A percentile compares a stretch with the other conserved stretches of the same genome.
phyloP scores from a whole-genome alignment of 129 eudicot species.

The Pittosporum tobira region DNA sequence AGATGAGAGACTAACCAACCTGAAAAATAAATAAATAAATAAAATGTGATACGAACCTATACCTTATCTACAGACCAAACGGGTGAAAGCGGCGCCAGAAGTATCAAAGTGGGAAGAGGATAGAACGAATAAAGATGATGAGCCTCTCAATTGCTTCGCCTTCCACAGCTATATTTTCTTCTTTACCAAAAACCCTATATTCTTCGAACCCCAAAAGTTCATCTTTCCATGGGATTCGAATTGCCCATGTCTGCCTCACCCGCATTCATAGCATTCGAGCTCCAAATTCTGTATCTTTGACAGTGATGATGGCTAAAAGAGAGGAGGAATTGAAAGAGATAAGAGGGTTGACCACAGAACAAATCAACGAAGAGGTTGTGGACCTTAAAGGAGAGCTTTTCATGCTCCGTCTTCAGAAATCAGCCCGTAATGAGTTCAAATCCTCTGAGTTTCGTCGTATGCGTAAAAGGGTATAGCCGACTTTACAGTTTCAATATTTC shows the following conservation, averaged over 20 bases:
- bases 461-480: slow-evolving; percentile 77
- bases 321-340: slow-evolving; percentile 75
- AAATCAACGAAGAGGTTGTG: slow-evolving; percentile 64
- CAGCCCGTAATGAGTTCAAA: slow-evolving; percentile 85
- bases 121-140: slow-evolving; percentile 23
- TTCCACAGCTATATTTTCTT: slow-evolving; percentile 25
- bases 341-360: slow-evolving; percentile 56
- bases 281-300: slow-evolving; percentile 17
- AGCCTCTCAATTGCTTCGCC: slow-evolving; percentile 30
- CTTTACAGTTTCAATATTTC: not conserved
- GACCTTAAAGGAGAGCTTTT: slow-evolving; percentile 90
- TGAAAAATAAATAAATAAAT: not conserved
- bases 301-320: slow-evolving; percentile 74
- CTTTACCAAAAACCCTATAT: slow-evolving; percentile 22
- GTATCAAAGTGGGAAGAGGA: not conserved
- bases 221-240: slow-evolving; percentile 57
- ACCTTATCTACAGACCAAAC: too few species aligned
- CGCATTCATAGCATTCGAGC: slow-evolving; percentile 12
- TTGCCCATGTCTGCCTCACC: slow-evolving; percentile 23
- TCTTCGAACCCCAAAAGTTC: slow-evolving; percentile 36
- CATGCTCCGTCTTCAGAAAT: slow-evolving; percentile 77
- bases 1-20: too few species aligned
- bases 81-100: too few species aligned
- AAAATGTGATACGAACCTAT: too few species aligned
- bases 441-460: slow-evolving; percentile 80